Percentiles rank a stretch among this genome's conserved stretches.
Conservation (phyloP, 2,329 filamentous ascomycete genomes). For the Exophiala oligosperma region DNA sequence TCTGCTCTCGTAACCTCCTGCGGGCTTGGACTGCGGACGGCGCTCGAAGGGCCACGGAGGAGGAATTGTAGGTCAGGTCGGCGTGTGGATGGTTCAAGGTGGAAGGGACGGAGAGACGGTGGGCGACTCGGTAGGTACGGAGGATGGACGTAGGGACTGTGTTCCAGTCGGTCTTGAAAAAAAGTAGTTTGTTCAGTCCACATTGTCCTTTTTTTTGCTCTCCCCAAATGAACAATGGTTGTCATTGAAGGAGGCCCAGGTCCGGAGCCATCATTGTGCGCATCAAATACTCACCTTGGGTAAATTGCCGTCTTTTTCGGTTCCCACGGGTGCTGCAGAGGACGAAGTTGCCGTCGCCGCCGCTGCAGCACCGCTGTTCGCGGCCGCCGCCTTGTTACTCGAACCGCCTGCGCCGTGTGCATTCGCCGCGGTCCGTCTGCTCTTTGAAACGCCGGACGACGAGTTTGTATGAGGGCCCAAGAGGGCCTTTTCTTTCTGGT, state of each 20-base stretch:
- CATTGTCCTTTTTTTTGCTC: too few species aligned
- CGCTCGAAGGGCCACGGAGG: constrained; percentile 45
- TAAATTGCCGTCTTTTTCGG: constrained; percentile 27
- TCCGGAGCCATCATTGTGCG: neutral
- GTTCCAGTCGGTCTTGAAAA: constrained; percentile 23
- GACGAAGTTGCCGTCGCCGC: constrained; percentile 23
- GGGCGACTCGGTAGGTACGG: constrained; percentile 50
- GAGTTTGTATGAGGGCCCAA: constrained; percentile 7
- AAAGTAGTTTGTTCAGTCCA: too few species aligned
- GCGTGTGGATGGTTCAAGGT: constrained; percentile 47
- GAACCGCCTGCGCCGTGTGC: constrained; percentile 18
- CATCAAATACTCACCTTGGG: constrained; percentile 34
- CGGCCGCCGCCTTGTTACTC: constrained; percentile 22
- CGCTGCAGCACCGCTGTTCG: constrained; percentile 25
- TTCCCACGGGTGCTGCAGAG: constrained; percentile 30
- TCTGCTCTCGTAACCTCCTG: constrained; percentile 28
- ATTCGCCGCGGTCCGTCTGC: constrained; percentile 11
- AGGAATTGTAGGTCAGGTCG: constrained; percentile 45
- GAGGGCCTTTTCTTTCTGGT: constrained; percentile 33
- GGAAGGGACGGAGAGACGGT: constrained; percentile 46
- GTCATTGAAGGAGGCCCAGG: too few species aligned
- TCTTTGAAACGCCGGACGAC: constrained; percentile 20
- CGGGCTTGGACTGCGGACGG: constrained; percentile 46
- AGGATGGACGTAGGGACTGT: constrained; percentile 32
- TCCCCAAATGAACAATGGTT: too few species aligned